Evolutionary conservation across 139 green algal species (phyloP).

Genomic region (Chlamydomonas sphaeroides): DNA sequence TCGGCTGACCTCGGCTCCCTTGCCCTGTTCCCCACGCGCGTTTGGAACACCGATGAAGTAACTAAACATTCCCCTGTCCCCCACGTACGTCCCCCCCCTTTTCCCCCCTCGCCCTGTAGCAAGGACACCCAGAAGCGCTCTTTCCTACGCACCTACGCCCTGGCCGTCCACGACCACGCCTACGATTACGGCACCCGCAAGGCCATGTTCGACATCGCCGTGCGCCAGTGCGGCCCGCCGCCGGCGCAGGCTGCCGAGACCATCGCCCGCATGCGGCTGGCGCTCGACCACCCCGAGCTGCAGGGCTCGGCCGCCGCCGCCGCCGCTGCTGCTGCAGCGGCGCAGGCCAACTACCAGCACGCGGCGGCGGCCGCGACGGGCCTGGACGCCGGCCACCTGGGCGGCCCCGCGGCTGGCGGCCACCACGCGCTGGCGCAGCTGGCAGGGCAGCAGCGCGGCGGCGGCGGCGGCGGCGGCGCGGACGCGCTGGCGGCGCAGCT

Average conservation of each 20-base stretch:
- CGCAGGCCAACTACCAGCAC: too few species aligned
- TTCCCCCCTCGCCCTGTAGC: not conserved
- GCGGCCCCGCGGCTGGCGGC: too few species aligned
- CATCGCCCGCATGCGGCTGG: not conserved
- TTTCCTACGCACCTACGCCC: conserved; percentile 31
- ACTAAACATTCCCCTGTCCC: too few species aligned
- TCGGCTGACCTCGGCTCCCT: too few species aligned
- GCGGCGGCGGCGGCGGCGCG: not conserved
- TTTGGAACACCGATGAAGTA: too few species aligned
- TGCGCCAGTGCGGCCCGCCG: conserved; percentile 33
- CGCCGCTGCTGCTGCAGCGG: too few species aligned
- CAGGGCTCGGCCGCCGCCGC: not conserved
- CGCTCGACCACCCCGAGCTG: conserved; percentile 22
- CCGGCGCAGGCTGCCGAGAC: conserved; percentile 5
- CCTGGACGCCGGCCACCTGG: too few species aligned
- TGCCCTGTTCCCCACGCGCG: too few species aligned
- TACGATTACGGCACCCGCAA: conserved; percentile 35
- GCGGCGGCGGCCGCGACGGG: too few species aligned
- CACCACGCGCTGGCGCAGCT: too few species aligned
- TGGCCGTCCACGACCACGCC: conserved; percentile 32
- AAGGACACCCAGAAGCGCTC: conserved; percentile 41
- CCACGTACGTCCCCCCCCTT: too few species aligned
- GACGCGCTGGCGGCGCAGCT: not conserved
- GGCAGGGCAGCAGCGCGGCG: too few species aligned
- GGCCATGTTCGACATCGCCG: conserved; percentile 39